A percentile compares a stretch with the other conserved stretches of the same genome.
These are phyloP conservation scores for Dothideomycetidae sp. DNA, from an alignment of 2,329 filamentous ascomycete species.

Conservation along the genomic window DNA sequence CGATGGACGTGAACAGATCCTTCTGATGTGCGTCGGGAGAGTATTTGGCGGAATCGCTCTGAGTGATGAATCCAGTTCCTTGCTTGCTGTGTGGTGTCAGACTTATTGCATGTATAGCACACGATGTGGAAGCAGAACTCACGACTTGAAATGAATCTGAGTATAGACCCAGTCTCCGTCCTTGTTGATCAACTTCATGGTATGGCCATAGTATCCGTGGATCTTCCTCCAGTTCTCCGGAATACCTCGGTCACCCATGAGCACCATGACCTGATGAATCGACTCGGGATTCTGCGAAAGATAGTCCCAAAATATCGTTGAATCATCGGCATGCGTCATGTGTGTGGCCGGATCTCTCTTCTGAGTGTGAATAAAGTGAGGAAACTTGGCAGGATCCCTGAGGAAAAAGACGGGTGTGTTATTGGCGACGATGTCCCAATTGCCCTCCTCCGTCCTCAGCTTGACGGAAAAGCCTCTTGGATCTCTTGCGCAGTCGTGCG, in stretches of 20 bases:
- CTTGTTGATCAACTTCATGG: constrained; percentile 40
- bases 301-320: constrained; percentile 55
- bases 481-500: constrained; percentile 56
- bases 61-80: constrained; percentile 38
- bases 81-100: no score
- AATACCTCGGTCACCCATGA: constrained; percentile 42
- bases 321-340: constrained; percentile 48
- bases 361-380: constrained; percentile 59
- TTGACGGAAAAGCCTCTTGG: constrained; percentile 61
- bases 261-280: constrained; percentile 39
- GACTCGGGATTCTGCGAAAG: constrained; percentile 40
- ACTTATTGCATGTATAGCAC: no score
- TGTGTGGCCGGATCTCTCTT: constrained; percentile 61
- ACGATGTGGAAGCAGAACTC: no score
- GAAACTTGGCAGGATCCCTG: constrained; percentile 58
- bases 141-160: constrained; percentile 39
- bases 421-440: constrained; percentile 59
- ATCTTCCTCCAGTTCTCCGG: constrained; percentile 42
- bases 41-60: constrained; percentile 37
- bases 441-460: constrained; percentile 60
- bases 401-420: constrained; percentile 66
- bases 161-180: constrained; percentile 39
- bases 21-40: constrained; percentile 40
- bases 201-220: constrained; percentile 41
- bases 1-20: constrained; percentile 38